These are phyloP conservation scores for Umbelopsis sp. DNA, from an alignment of 371 early-diverging fungal species.

Conservation along the genomic window DNA sequence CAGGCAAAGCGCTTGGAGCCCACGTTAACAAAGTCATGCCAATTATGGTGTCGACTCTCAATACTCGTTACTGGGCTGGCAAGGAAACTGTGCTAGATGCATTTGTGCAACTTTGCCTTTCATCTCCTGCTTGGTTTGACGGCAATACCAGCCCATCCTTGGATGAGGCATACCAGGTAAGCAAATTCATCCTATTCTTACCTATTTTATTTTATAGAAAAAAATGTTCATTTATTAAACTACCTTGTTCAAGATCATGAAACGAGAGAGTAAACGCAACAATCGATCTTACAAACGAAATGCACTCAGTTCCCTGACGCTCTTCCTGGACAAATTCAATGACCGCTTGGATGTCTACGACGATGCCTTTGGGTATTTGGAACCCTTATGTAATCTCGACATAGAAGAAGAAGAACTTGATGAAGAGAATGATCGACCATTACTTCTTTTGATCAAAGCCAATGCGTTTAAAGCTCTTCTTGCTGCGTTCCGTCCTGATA, in stretches of 20 bases:
- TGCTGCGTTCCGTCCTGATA: conserved; percentile 54
- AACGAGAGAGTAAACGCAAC: conserved; percentile 75
- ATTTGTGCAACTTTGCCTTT: conserved; percentile 63
- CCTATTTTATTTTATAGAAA: neutral
- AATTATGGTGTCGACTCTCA: conserved; percentile 64
- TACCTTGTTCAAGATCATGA: conserved; percentile 42
- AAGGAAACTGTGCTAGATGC: conserved; percentile 84
- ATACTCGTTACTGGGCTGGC: conserved; percentile 87
- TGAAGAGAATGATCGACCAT: conserved; percentile 64
- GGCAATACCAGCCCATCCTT: conserved; percentile 33
- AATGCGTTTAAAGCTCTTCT: conserved; percentile 72
- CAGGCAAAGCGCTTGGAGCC: conserved; percentile 34
- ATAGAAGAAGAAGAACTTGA: conserved; percentile 65
- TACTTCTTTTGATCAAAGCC: conserved; percentile 70
- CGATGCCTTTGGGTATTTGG: conserved; percentile 60
- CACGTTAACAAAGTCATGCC: conserved; percentile 62
- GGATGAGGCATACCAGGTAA: conserved; percentile 55
- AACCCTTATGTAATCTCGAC: conserved; percentile 59
- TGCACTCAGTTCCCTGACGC: conserved; percentile 68
- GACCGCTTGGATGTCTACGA: conserved; percentile 56
- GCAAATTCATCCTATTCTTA: neutral
- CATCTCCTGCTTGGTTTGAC: conserved; percentile 55
- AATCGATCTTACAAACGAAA: conserved; percentile 71
- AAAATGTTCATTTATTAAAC: neutral
- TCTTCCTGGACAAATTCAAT: conserved; percentile 59